Evolutionary conservation across 768 basidiomycete genomes (phyloP).

Genomic region (Baorangia bicolor): DNA sequence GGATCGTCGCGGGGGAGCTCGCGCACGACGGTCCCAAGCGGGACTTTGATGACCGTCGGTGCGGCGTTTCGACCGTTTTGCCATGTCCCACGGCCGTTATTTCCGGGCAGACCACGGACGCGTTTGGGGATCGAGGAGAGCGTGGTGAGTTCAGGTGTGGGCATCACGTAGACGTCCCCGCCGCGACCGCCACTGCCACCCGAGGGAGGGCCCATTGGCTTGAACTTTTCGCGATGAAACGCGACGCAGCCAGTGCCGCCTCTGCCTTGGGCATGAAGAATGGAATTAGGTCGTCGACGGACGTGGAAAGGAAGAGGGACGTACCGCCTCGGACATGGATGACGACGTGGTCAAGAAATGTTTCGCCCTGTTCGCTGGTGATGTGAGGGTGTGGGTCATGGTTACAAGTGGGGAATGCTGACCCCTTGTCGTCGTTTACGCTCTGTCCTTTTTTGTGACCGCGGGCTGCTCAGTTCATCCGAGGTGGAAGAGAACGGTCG

Average conservation of each 20-base stretch:
- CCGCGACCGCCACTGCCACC: conserved; percentile 92
- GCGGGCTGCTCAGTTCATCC: neutral
- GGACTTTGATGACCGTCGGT: conserved; percentile 77
- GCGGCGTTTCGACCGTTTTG: conserved; percentile 75
- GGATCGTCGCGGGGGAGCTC: conserved; percentile 70
- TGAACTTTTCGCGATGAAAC: conserved; percentile 88
- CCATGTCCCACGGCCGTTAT: conserved; percentile 81
- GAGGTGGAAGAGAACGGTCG: neutral
- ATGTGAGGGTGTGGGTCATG: conserved; percentile 1
- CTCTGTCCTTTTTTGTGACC: conserved; percentile 57
- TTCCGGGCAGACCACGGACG: conserved; percentile 64
- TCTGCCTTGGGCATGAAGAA: conserved; percentile 48
- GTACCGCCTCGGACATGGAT: conserved; percentile 77
- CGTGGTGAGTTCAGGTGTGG: conserved; percentile 74
- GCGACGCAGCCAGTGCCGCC: conserved; percentile 93
- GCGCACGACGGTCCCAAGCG: conserved; percentile 85
- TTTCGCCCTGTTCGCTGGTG: conserved; percentile 52
- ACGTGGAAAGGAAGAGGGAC: conserved; percentile 9
- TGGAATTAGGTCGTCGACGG: neutral
- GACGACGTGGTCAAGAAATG: conserved; percentile 80
- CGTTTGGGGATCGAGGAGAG: conserved; percentile 71
- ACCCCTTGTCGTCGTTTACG: conserved; percentile 77
- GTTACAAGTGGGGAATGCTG: conserved; percentile 19
- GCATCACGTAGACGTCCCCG: conserved; percentile 82
- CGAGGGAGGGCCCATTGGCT: conserved; percentile 82